Percentiles rank a stretch among this genome's conserved stretches.
Conservation (phyloP, 2,329 filamentous ascomycete genomes). For the Fusarium burgessii region DNA sequence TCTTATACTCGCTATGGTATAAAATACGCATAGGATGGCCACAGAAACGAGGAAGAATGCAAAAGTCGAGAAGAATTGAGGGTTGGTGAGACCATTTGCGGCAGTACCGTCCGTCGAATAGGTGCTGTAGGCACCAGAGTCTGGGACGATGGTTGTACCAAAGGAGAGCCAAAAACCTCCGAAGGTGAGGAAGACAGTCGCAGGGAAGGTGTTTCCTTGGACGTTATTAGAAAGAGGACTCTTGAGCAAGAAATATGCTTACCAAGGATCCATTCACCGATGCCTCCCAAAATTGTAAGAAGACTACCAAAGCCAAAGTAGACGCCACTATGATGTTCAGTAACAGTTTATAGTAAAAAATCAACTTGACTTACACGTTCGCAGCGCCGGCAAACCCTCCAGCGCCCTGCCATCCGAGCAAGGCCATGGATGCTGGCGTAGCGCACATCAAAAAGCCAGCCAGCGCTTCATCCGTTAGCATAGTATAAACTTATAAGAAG, state of each 20-base stretch:
- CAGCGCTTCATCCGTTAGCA: slow-evolving; percentile 33
- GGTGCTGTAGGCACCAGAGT: slow-evolving; percentile 58
- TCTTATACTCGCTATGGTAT: slow-evolving; percentile 71
- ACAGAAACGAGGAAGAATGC: slow-evolving; percentile 72
- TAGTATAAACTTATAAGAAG: accelerated
- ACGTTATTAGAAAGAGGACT: not conserved
- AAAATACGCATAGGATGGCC: slow-evolving; percentile 70
- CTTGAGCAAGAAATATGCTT: not conserved
- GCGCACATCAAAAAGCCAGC: slow-evolving; percentile 49
- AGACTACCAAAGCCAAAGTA: slow-evolving; percentile 61
- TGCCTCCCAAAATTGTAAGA: slow-evolving; percentile 58
- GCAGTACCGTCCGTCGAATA: slow-evolving; percentile 49
- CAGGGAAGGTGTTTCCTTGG: slow-evolving; percentile 63
- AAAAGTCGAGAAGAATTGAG: slow-evolving; percentile 62
- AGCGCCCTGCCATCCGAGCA: slow-evolving; percentile 49
- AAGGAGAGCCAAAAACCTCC: slow-evolving; percentile 65
- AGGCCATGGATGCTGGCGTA: slow-evolving; percentile 47
- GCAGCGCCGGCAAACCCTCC: slow-evolving; percentile 48
- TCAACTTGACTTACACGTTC: slow-evolving; percentile 43
- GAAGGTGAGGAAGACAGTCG: slow-evolving; percentile 63
- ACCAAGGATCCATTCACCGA: slow-evolving; percentile 64
- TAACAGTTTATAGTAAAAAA: accelerated
- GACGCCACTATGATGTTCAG: slow-evolving; percentile 44
- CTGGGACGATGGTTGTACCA: slow-evolving; percentile 61
- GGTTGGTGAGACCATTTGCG: slow-evolving; percentile 54